Percentiles rank a stretch among this genome's conserved stretches.
phyloP scores from a whole-genome alignment of 257 asterid species.

The Gynochthodes officinalis region DNA sequence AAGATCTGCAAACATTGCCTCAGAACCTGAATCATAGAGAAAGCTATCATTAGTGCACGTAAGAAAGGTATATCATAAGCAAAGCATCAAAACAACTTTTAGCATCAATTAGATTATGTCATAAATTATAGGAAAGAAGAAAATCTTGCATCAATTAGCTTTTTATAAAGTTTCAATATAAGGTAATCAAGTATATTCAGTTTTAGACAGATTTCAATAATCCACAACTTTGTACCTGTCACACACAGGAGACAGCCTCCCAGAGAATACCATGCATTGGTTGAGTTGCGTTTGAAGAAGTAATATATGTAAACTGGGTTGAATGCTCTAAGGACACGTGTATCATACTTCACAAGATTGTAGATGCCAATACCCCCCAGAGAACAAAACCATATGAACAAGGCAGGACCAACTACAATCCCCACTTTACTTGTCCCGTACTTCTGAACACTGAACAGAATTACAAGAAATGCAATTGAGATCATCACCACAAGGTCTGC shows the following conservation, averaged over 20 bases:
- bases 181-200: neutral
- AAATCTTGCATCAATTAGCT: neutral
- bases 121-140: neutral
- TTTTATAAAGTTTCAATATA: neutral
- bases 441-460: constrained; percentile 89
- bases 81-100: neutral
- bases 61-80: constrained; percentile 12
- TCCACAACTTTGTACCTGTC: constrained; percentile 62
- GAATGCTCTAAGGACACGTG: constrained; percentile 72
- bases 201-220: neutral
- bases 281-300: constrained; percentile 73
- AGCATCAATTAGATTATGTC: neutral
- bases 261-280: constrained; percentile 90
- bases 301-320: constrained; percentile 86
- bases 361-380: constrained; percentile 91
- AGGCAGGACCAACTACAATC: constrained; percentile 92
- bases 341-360: constrained; percentile 83
- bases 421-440: constrained; percentile 98
- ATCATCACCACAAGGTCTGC: constrained; percentile 96
- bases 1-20: constrained; percentile 99
- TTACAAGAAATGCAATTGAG: constrained; percentile 77
- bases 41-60: constrained; percentile 31
- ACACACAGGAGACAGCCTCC: constrained; percentile 97
- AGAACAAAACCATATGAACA: constrained; percentile 95
- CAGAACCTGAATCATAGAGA: constrained; percentile 79